Evolutionary conservation across 2,329 filamentous ascomycete species (phyloP).

Genomic region (Fusarium pseudoanthophilum): DNA sequence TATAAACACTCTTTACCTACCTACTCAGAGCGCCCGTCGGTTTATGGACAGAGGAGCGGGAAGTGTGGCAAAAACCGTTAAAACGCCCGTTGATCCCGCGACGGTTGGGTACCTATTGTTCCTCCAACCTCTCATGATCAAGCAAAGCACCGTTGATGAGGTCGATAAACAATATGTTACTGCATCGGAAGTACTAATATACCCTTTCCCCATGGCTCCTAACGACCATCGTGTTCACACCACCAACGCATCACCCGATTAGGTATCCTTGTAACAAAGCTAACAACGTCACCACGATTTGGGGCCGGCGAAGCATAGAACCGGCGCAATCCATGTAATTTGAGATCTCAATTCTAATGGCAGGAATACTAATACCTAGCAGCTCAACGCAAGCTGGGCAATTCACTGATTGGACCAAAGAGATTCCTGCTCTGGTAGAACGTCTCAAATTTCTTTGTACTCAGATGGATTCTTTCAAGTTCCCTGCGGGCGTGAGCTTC

Average conservation of each 20-base stretch:
- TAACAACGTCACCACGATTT: conserved; percentile 16
- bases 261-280: conserved; percentile 3
- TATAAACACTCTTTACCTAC: neutral
- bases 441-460: neutral
- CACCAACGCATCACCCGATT: neutral
- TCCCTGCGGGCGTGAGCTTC: neutral
- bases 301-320: neutral
- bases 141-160: conserved; percentile 3
- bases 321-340: neutral
- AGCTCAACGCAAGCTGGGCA: neutral
- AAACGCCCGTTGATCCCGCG: conserved; percentile 23
- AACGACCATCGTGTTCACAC: conserved; percentile 7
- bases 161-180: neutral
- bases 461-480: neutral
- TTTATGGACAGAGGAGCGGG: conserved; percentile 2
- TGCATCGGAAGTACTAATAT: neutral
- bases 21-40: neutral
- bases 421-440: neutral
- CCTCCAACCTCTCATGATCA: conserved; percentile 21
- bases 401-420: neutral
- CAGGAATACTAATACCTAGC: no score
- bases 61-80: conserved; percentile 17
- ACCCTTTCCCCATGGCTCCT: neutral
- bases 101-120: conserved; percentile 13
- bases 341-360: no score